These are phyloP conservation scores for Viola pubescens DNA, from an alignment of 441 rosid genomes.

Conservation along the genomic window DNA sequence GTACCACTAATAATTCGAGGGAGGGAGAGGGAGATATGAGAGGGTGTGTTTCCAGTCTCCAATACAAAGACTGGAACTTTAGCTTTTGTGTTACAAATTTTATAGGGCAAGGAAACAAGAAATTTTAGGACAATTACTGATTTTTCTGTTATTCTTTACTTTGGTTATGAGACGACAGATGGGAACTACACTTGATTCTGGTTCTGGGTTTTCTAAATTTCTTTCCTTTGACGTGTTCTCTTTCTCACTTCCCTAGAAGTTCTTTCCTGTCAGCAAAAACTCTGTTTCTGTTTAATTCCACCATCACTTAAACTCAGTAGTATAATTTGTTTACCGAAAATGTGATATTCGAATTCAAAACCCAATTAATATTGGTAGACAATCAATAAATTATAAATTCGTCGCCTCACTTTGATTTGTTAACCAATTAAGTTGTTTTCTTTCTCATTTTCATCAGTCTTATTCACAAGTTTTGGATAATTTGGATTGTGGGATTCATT, in stretches of 20 bases:
- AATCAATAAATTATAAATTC: no score
- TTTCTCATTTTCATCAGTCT: no score
- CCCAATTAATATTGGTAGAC: no score
- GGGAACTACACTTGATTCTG: conserved; percentile 40
- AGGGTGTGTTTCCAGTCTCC: conserved; percentile 60
- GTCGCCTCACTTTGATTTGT: no score
- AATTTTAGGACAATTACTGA: conserved; percentile 20
- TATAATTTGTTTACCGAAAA: no score
- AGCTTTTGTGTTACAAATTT: conserved; percentile 38
- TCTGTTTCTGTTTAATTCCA: conserved; percentile 4
- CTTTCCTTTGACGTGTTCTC: conserved; percentile 34
- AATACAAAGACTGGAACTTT: conserved; percentile 68
- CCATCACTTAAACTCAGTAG: no score
- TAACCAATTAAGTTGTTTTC: no score
- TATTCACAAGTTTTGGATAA: no score
- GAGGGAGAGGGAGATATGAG: conserved; percentile 14
- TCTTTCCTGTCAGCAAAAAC: conserved; percentile 31
- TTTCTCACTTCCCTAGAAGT: conserved; percentile 66
- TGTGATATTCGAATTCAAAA: no score
- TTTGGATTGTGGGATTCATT: no score
- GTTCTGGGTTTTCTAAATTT: conserved; percentile 29
- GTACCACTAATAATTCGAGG: background rate
- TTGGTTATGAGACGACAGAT: conserved; percentile 31
- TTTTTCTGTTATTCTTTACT: conserved; percentile 40
- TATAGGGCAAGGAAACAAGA: conserved; percentile 24